phyloP scores from a whole-genome alignment of 768 basidiomycete species.

The Hortiboletus flavorubellus region DNA sequence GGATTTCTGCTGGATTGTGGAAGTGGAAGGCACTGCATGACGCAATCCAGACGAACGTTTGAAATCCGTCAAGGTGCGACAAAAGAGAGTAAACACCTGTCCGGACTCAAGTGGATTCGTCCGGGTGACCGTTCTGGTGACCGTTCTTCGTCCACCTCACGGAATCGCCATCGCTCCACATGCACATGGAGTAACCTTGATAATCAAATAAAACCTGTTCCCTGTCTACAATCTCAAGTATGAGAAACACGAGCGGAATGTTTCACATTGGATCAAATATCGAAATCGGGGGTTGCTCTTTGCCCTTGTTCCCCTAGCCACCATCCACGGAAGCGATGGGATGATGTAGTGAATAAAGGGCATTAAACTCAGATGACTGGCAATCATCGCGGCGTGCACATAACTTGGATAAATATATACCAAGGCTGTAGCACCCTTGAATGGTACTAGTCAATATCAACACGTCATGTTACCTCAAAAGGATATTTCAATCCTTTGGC shows the following conservation, averaged over 20 bases:
- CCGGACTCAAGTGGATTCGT: not conserved
- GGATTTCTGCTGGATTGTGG: not conserved
- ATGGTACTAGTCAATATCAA: constrained; percentile 11
- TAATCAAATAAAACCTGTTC: constrained; percentile 18
- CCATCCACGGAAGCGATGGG: constrained; percentile 44
- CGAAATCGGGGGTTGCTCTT: constrained; percentile 40
- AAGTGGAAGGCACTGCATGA: not conserved
- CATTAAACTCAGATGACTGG: constrained; percentile 17
- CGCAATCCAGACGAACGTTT: not conserved
- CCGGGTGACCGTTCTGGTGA: not conserved
- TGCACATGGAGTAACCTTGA: not conserved
- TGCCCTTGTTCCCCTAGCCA: constrained; percentile 86
- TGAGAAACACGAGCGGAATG: constrained; percentile 11
- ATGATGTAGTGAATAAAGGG: constrained; percentile 76
- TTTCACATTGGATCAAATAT: constrained; percentile 19
- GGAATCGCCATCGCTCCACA: not conserved
- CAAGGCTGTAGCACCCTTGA: constrained; percentile 20
- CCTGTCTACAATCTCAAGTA: constrained; percentile 14
- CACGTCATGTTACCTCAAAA: constrained; percentile 3
- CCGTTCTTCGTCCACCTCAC: not conserved
- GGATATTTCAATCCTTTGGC: constrained; percentile 57
- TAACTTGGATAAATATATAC: constrained; percentile 7
- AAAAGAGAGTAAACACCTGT: constrained; percentile 1
- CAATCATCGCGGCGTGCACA: not conserved
- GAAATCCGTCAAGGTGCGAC: constrained; percentile 10